Evolutionary conservation across 208 protist genomes (phyloP).

Genomic region (Naegleria lovaniensis): DNA sequence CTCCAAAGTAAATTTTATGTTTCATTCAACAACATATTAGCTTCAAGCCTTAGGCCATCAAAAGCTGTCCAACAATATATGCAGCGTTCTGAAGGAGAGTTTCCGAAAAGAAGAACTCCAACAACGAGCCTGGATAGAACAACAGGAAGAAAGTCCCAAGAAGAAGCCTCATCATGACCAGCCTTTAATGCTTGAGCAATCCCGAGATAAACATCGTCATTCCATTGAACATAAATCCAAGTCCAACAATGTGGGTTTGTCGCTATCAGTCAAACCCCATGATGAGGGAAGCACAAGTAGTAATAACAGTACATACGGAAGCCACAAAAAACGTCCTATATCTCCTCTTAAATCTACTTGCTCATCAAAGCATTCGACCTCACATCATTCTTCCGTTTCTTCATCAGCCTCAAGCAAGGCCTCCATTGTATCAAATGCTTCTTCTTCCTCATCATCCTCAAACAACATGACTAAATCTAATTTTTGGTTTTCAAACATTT

Average conservation of each 20-base stretch:
- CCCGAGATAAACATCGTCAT: too few relatives aligned
- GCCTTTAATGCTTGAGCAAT: too few relatives aligned
- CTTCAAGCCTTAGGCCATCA: neutral
- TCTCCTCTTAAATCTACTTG: neutral
- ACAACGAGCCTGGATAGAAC: neutral
- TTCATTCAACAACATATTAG: too few relatives aligned
- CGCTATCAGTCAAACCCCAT: too few relatives aligned
- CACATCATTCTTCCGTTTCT: neutral
- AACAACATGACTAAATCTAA: neutral
- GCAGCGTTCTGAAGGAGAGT: neutral
- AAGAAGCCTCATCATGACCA: too few relatives aligned
- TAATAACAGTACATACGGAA: too few relatives aligned
- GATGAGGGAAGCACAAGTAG: too few relatives aligned
- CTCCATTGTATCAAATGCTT: neutral
- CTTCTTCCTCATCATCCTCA: neutral
- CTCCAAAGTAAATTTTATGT: too few relatives aligned
- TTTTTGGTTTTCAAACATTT: neutral
- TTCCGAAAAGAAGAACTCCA: neutral
- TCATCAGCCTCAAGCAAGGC: neutral
- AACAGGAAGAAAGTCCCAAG: neutral
- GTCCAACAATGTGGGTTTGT: too few relatives aligned
- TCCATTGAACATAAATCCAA: too few relatives aligned
- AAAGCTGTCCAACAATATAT: neutral
- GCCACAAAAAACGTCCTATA: neutral
- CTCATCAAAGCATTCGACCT: neutral